A percentile compares a stretch with the other conserved stretches of the same genome.
These are phyloP conservation scores for Orbilia ellipsospora DNA, from an alignment of 2,329 filamentous ascomycete genomes.

Conservation along the genomic window DNA sequence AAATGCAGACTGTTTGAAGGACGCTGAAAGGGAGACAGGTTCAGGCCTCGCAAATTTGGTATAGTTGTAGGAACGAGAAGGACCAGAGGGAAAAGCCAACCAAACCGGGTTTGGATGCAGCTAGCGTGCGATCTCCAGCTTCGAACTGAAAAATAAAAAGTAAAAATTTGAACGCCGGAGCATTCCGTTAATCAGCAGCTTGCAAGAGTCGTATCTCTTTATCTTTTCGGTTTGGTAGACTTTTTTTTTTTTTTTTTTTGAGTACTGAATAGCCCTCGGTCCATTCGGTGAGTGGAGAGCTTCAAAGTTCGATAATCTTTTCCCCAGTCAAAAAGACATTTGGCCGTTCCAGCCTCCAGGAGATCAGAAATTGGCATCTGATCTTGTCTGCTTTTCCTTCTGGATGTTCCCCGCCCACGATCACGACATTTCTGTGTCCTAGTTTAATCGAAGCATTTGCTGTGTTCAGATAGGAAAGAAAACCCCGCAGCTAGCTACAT, in stretches of 20 bases:
- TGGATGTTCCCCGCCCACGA: slow-evolving; percentile 5
- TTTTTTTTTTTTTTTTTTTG: slow-evolving; percentile 9
- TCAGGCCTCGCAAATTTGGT: too few species aligned
- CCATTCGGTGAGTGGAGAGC: slow-evolving; percentile 12
- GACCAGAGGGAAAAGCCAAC: slow-evolving; percentile 12
- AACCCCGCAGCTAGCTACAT: slow-evolving; percentile 36
- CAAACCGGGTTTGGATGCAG: slow-evolving; percentile 14
- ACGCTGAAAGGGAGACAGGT: too few species aligned
- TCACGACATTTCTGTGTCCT: slow-evolving; percentile 11
- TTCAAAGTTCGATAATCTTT: slow-evolving; percentile 1
- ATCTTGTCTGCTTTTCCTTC: not conserved
- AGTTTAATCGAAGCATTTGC: slow-evolving; percentile 4
- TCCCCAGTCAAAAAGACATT: slow-evolving; percentile 1
- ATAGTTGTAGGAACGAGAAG: slow-evolving; percentile 12
- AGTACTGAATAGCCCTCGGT: slow-evolving; percentile 9
- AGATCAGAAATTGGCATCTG: slow-evolving; percentile 14
- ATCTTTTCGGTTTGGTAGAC: slow-evolving; percentile 6
- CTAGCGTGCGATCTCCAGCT: slow-evolving; percentile 35
- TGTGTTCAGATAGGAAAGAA: slow-evolving; percentile 8
- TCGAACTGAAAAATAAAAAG: not conserved
- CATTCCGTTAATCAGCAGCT: too few species aligned
- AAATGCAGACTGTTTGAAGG: not conserved
- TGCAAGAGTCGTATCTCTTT: not conserved
- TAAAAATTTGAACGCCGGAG: slow-evolving; percentile 1
- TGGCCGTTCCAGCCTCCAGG: slow-evolving; percentile 4